A percentile compares a stretch with the other conserved stretches of the same genome.
These are phyloP conservation scores for Lipomyces sp. DNA, from an alignment of 805 yeast genomes.

Conservation along the genomic window DNA sequence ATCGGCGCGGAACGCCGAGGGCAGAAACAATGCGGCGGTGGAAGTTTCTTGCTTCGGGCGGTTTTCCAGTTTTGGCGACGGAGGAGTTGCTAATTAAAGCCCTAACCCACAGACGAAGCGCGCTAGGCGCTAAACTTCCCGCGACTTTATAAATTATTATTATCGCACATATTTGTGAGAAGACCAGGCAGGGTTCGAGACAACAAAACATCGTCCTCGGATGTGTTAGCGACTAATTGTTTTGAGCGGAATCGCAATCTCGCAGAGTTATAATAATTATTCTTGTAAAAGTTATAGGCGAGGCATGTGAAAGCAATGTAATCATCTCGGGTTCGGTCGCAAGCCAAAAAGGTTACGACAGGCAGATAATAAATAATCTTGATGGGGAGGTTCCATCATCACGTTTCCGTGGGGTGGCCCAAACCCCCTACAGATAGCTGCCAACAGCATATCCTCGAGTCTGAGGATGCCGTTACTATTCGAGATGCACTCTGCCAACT, in stretches of 20 bases:
- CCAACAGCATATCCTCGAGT: not conserved
- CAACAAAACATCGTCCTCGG: too few species aligned
- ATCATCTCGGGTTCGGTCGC: too few species aligned
- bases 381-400: not conserved
- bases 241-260: too few species aligned
- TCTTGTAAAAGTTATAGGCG: too few species aligned
- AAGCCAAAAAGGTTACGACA: too few species aligned
- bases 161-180: too few species aligned
- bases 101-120: not conserved
- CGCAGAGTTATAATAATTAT: too few species aligned
- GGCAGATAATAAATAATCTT: not conserved
- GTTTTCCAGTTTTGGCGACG: not conserved
- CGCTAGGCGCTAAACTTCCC: not conserved
- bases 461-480: not conserved
- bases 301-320: too few species aligned
- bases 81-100: too few species aligned
- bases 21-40: not conserved
- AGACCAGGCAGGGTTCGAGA: too few species aligned
- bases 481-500: not conserved
- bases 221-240: too few species aligned
- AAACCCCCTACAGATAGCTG: not conserved
- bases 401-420: not conserved
- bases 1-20: constrained; percentile 1
- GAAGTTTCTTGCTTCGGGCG: not conserved
- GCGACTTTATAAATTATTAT: not conserved